Evolutionary conservation across 768 basidiomycete genomes (phyloP).

Genomic region (Cystobasidium onofrii): DNA sequence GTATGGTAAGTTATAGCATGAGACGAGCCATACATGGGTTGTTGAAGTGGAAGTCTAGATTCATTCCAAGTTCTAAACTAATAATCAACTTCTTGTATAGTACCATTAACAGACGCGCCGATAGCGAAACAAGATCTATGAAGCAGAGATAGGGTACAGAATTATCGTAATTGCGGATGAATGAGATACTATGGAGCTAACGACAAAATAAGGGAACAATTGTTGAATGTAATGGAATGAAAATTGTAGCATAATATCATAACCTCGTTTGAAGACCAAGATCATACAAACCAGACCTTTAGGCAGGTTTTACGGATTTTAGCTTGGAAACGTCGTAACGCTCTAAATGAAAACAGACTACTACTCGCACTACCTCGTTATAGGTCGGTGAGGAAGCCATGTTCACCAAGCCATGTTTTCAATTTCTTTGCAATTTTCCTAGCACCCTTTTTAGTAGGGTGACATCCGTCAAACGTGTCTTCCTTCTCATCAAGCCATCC

Average conservation of each 20-base stretch:
- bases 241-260: constrained; percentile 6
- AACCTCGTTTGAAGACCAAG: no score
- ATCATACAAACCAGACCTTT: no score
- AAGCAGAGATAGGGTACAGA: not conserved
- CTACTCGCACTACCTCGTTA: no score
- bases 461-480: constrained; percentile 17
- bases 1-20: constrained; percentile 36
- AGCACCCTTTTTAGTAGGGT: constrained; percentile 15
- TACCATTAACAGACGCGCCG: constrained; percentile 45
- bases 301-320: no score
- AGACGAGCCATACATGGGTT: not conserved
- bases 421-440: constrained; percentile 23
- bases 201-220: not conserved
- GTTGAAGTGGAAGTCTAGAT: no score
- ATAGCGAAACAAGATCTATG: not conserved
- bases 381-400: constrained; percentile 8
- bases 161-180: no score
- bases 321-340: no score
- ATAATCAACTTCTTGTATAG: constrained; percentile 27
- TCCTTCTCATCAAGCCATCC: constrained; percentile 13
- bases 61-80: no score
- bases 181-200: no score
- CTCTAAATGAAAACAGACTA: no score
- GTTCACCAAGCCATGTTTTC: not conserved
- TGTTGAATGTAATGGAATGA: not conserved